A percentile compares a stretch with the other conserved stretches of the same genome.
Conservation (phyloP, 768 basidiomycete species). For the Calocybe gangraenosa region DNA sequence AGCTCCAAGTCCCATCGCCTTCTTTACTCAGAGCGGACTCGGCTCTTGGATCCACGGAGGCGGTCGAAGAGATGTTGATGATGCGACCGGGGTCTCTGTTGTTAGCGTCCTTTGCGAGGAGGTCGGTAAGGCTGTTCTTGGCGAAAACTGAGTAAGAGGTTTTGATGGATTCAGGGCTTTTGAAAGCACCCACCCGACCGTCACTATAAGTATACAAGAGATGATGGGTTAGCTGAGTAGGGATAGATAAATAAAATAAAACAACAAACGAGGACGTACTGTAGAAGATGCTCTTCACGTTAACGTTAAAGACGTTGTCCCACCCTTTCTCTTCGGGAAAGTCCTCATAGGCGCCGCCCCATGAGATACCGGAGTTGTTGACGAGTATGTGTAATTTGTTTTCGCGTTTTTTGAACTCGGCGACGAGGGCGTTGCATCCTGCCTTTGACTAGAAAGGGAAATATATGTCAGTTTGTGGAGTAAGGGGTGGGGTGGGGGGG, state of each 20-base stretch:
- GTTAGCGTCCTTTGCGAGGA: constrained; percentile 62
- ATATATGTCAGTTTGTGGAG: background rate
- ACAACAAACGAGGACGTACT: constrained; percentile 50
- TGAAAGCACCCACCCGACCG: constrained; percentile 35
- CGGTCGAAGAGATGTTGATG: constrained; percentile 77
- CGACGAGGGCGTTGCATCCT: constrained; percentile 71
- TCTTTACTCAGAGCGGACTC: constrained; percentile 47
- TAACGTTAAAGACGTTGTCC: constrained; percentile 80
- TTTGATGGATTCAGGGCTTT: no score
- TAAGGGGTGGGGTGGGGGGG: background rate
- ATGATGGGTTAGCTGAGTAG: background rate
- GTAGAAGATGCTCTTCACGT: constrained; percentile 85
- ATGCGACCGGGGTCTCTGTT: constrained; percentile 67
- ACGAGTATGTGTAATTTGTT: constrained; percentile 75
- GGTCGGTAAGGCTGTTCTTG: constrained; percentile 44
- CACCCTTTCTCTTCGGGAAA: constrained; percentile 82
- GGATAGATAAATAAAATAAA: constrained; percentile 1
- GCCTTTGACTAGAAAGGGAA: constrained; percentile 58
- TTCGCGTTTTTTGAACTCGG: constrained; percentile 66
- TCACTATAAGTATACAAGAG: constrained; percentile 34
- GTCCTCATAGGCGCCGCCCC: constrained; percentile 68
- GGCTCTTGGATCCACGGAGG: constrained; percentile 49
- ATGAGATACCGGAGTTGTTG: constrained; percentile 79
- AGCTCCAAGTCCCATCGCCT: constrained; percentile 74
- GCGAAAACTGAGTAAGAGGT: background rate